Percentiles rank a stretch among this genome's conserved stretches.
Evolutionary conservation across 2,329 filamentous ascomycete genomes (phyloP).

Genomic region (Alternaria sp.): DNA sequence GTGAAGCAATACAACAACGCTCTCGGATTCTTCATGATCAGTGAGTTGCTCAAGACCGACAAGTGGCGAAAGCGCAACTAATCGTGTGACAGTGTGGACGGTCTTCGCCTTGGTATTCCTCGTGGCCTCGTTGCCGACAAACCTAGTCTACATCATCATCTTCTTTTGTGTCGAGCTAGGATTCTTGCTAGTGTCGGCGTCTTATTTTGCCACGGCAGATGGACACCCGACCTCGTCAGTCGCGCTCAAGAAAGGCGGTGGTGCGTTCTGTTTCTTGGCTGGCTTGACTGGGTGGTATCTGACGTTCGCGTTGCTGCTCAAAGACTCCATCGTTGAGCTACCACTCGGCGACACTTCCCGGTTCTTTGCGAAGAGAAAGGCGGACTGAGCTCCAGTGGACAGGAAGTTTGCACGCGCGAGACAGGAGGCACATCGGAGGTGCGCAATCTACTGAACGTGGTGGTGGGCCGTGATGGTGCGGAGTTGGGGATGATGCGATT

Average conservation of each 20-base stretch:
- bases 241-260: conserved; percentile 54
- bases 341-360: conserved; percentile 34
- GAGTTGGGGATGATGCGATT: conserved; percentile 16
- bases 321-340: conserved; percentile 34
- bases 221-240: conserved; percentile 42
- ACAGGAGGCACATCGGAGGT: background rate
- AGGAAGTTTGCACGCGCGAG: background rate
- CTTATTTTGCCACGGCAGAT: conserved; percentile 56
- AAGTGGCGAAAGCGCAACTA: background rate
- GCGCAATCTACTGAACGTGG: background rate
- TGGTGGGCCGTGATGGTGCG: background rate
- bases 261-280: conserved; percentile 55
- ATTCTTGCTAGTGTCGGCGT: conserved; percentile 53
- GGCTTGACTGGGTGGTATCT: conserved; percentile 50
- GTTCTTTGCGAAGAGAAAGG: conserved; percentile 33
- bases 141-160: conserved; percentile 57
- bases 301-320: conserved; percentile 30
- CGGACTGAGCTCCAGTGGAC: background rate
- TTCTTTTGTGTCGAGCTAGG: conserved; percentile 56
- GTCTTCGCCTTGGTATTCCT: conserved; percentile 56
- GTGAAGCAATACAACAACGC: conserved; percentile 56
- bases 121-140: conserved; percentile 54
- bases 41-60: conserved; percentile 34
- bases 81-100: conserved; percentile 51
- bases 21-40: conserved; percentile 57